Evolutionary conservation across 257 asterid genomes (phyloP), one percentile per base, ranked within the genome.

Genomic region (Ajuga chamaepitys): DNA sequence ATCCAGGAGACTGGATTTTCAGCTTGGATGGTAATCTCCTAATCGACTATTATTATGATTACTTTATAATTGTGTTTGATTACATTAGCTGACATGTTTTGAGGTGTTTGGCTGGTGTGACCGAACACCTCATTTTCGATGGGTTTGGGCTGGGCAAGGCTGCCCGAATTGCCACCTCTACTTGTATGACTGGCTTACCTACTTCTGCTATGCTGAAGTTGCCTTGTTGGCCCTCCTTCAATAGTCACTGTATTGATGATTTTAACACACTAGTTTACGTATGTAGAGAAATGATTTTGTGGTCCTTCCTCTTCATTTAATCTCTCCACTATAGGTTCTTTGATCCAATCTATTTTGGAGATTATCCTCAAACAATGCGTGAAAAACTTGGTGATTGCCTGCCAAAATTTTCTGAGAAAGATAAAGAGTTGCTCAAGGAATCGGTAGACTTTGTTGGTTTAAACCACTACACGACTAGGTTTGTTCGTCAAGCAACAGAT

Each of bases 1-100:
- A 38, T 62, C 80, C 52, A 81, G 89, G 75, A 77, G 78, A 34
- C 81, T 78, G 35, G 89, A 78, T 76, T 83, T 83, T 75, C 86
- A 81, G 78, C 78, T 83, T 46, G 89, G 89, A 66, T 83, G 89
- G 89, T 83, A 80, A 16, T 56, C 51, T 64, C 52, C 35, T 58
- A 24, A 48, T 30, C 25, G 22, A 11, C 6, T 21, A 46, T 61
- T 34, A 10, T 7, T 63, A 9, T 50, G n/a, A n/a, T n/a, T n/a
- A n/a, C n/a, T n/a, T n/a, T n/a, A n/a, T n/a, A n/a, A n/a, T n/a
- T n/a, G n/a, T n/a, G n/a, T n/a, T n/a, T n/a, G n/a, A n/a, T n/a
- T n/a, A n/a, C n/a, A n/a, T n/a, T n/a, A n/a, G n/a, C n/a, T n/a
- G n/a, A n/a, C n/a, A n/a, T n/a, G n/a, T n/a, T n/a, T n/a, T n/a